These are phyloP conservation scores for Mycena amicta DNA, from an alignment of 768 basidiomycete species.

Conservation along the genomic window DNA sequence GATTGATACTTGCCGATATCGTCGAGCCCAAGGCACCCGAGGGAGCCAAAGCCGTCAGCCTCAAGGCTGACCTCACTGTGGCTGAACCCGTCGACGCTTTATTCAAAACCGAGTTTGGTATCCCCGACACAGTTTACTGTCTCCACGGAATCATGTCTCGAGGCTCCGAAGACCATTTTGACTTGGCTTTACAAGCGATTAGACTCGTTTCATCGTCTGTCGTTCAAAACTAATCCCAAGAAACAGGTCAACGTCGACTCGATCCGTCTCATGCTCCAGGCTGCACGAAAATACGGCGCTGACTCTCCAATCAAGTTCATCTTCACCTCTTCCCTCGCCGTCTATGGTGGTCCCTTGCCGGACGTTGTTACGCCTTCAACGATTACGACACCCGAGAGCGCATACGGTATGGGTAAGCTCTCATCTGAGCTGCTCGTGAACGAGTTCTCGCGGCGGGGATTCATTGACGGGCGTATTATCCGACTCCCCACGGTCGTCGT, in stretches of 20 bases:
- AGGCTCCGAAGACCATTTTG: conserved; percentile 62
- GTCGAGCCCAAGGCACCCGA: conserved; percentile 39
- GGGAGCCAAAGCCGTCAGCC: conserved; percentile 30
- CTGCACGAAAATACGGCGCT: conserved; percentile 33
- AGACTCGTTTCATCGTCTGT: too few relatives aligned
- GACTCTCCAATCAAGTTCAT: conserved; percentile 49
- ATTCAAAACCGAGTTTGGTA: conserved; percentile 41
- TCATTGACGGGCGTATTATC: conserved; percentile 59
- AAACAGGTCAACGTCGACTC: conserved; percentile 62
- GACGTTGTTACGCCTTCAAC: conserved; percentile 49
- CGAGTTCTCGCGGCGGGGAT: conserved; percentile 60
- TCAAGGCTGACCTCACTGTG: conserved; percentile 47
- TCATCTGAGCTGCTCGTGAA: conserved; percentile 58
- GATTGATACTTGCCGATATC: conserved; percentile 56
- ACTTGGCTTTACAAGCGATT: conserved; percentile 49
- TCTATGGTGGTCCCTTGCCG: conserved; percentile 58
- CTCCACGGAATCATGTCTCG: conserved; percentile 66
- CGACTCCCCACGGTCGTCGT: conserved; percentile 64
- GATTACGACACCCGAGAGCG: conserved; percentile 55
- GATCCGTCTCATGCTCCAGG: conserved; percentile 46
- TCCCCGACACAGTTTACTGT: conserved; percentile 49
- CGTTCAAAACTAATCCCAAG: too few relatives aligned
- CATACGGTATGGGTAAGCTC: conserved; percentile 61
- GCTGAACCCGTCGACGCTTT: conserved; percentile 35
- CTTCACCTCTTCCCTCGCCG: conserved; percentile 60